Evolutionary conservation across 1,284 basidiomycete genomes (phyloP), one percentile per base, ranked within the genome.

Genomic region (Malassezia furfur): DNA sequence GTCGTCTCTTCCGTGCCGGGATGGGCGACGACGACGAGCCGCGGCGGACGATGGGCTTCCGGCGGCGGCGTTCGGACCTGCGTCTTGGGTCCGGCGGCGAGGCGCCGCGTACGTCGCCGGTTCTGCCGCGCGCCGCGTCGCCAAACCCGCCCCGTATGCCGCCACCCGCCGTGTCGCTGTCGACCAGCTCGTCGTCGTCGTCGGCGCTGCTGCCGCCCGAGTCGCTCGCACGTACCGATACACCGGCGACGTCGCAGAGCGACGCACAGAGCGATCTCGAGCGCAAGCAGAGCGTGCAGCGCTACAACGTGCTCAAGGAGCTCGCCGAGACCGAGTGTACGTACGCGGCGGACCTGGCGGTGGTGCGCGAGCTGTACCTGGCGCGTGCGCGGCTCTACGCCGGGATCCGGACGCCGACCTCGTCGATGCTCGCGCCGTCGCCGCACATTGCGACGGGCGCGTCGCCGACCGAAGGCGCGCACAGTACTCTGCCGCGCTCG

Each of bases 331-430:
- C 88, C 19, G 91, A 96, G 72, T 80, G 85, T 28, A 84, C 86
- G 0, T 93, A 93, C 75, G 87, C 90, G 1, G 84, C 83, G 10
- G 91, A 96, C 78, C 80, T 96, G 19, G 84, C 85, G 3, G 79
- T 94, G 47, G 83, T 94, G 50, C 80, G 85, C 44, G 86, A 90
- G 64, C 82, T 91, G 28, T 88, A 91, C 72, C 64, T 78, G 28
- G 68, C 70, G 1, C 63, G 72, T 10, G 77, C 76, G 0, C 66
- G 68, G 39, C 67, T 66, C 17, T 60, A 59, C 35, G 67, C 70
- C n/a, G 66, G 66, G 28, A 61, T 65, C 44, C 59, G 59, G 1
- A 41, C 55, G 40, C 40, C 37, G 15, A 31, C 49, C 10, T 1
- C 38, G 11, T 35, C 49, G 36, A 19, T 30, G 28, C n/a, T 28